A percentile compares a stretch with the other conserved stretches of the same genome.
Conservation (phyloP, 768 basidiomycete species). For the Serendipita sp. region DNA sequence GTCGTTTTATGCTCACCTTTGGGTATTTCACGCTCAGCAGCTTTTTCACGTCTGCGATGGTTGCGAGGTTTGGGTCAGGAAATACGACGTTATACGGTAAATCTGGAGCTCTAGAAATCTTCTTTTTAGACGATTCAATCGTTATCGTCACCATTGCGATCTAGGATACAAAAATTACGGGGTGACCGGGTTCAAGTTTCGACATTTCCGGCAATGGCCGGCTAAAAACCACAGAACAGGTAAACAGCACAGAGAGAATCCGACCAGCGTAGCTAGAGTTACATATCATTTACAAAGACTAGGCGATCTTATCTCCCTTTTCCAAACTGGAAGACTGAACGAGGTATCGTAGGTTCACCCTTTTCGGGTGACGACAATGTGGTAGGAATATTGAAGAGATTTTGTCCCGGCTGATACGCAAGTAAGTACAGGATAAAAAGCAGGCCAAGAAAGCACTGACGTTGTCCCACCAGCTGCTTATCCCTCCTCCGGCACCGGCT, state of each 20-base stretch:
- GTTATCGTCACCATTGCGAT: neutral
- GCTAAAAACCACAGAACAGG: neutral
- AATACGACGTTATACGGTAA: neutral
- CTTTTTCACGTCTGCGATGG: constrained; percentile 6
- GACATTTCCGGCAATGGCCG: neutral
- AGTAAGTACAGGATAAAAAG: neutral
- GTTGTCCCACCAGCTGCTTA: neutral
- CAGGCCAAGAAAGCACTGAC: neutral
- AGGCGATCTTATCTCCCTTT: neutral
- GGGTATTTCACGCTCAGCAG: neutral
- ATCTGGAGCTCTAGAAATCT: neutral
- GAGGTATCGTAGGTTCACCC: neutral
- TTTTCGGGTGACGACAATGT: neutral
- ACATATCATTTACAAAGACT: no score
- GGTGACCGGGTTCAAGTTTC: constrained; percentile 1
- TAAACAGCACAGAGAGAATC: neutral
- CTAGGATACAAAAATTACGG: neutral
- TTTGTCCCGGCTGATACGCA: neutral
- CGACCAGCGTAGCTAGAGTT: neutral
- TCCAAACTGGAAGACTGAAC: neutral
- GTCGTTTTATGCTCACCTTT: neutral
- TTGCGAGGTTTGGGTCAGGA: neutral
- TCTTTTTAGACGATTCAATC: neutral
- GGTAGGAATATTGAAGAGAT: neutral
- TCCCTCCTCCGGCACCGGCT: neutral